Conservation (phyloP, 1,284 basidiomycete species). For the Puccinia novopanici region DNA sequence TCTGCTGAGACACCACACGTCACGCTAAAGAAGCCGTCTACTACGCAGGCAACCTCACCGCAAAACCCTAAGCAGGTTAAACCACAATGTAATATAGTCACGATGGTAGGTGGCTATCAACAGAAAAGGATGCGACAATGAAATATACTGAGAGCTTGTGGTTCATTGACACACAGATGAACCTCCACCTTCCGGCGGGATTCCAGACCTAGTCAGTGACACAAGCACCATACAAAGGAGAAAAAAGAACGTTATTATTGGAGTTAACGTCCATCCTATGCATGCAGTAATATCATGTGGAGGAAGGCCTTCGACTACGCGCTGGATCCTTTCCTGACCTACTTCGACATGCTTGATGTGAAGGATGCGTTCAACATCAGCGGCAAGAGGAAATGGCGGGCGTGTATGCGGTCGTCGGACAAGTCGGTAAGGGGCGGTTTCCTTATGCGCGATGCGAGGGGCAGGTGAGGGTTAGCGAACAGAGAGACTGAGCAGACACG, state of each 20-base stretch:
- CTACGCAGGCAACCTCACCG: neutral
- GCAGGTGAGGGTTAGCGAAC: neutral
- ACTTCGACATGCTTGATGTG: conserved; percentile 35
- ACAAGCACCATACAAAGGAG: no score
- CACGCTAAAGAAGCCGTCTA: no score
- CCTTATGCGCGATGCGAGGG: no score
- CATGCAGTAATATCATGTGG: conserved; percentile 30
- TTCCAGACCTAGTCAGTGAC: conserved; percentile 24
- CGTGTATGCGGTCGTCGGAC: neutral
- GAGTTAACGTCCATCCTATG: no score
- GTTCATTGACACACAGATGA: neutral
- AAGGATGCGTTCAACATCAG: conserved; percentile 22
- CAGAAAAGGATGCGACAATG: neutral
- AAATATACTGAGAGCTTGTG: neutral
- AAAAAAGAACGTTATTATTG: no score
- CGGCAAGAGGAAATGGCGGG: neutral
- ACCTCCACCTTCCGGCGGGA: neutral
- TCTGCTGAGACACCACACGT: neutral
- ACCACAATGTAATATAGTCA: conserved; percentile 27
- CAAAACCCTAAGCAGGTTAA: conserved; percentile 10
- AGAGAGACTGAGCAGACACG: no score
- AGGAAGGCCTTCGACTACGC: conserved; percentile 19
- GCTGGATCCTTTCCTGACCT: conserved; percentile 5
- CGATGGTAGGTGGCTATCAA: neutral
- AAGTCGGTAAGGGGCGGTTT: neutral